Evolutionary conservation across 345 rosid species (phyloP), one percentile per base, ranked within the genome.

Genomic region (Rubroshorea leprosula): DNA sequence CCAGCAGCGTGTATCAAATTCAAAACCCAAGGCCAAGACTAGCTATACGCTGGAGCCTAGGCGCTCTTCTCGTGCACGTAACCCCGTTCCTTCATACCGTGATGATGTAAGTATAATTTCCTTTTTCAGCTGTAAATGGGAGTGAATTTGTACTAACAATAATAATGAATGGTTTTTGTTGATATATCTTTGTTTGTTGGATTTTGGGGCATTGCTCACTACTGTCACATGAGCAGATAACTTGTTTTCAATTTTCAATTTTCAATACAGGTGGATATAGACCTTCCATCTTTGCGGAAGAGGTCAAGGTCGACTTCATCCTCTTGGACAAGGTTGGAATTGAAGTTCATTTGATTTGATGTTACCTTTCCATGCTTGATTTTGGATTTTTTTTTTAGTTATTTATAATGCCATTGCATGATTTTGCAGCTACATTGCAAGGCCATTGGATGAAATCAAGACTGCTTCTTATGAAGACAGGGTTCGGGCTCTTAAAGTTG

Each of bases 61-160:
- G 5, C 84, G 89, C 51, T 83, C 89, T 47, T 67, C 80, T 1
- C 84, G 82, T 23, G 63, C 65, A 5, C 77, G 82, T 21, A 80
- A 66, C 6, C 11, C 50, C 1, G 69, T 78, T 62, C 4, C 57
- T 62, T 77, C 82, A 1, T 78, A 74, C 58, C 16, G 45, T 17
- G 82, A 83, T 55, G 72, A 78, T 63, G 89, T 78, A 49, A 23
- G 69, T 68, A 20, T 24, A 25, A 17, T 39, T 49, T 39, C 6
- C 21, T 23, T 45, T 41, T 19, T 2, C 19, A 20, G 31, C 20
- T 24, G 20, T 19, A 15, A 24, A 15, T 13, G 0, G 5, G 19
- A 12, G 18, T 19, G 14, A 49, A 18, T 13, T 18, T 49, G 12
- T 18, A 21, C 6, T n/a, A 23, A 51, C 5, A 1, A 2, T 23